Conservation (phyloP, 768 basidiomycete genomes). For the Lentinus brumalis region DNA sequence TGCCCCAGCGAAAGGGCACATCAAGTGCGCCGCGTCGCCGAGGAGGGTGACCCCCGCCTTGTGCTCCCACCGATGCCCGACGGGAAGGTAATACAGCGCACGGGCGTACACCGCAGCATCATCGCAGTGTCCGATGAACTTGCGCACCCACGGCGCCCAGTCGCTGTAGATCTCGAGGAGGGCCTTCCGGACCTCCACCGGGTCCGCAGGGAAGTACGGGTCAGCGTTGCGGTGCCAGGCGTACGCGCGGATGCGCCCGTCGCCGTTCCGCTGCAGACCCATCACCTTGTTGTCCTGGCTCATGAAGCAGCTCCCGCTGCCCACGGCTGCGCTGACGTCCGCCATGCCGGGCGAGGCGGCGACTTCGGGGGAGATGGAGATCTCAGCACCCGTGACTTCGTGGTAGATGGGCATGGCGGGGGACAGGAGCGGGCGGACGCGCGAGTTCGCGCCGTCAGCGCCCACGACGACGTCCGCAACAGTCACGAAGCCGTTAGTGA, state of each 20-base stretch:
- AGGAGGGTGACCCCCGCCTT: slow-evolving; percentile 5
- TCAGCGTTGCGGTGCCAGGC: slow-evolving; percentile 8
- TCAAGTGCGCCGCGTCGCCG: slow-evolving; percentile 39
- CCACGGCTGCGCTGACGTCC: slow-evolving; percentile 23
- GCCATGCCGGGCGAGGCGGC: neutral
- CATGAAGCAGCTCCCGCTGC: slow-evolving; percentile 32
- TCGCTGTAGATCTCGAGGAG: slow-evolving; percentile 2
- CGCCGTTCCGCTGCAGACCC: slow-evolving; percentile 36
- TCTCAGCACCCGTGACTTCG: slow-evolving; percentile 27
- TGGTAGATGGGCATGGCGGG: slow-evolving; percentile 35
- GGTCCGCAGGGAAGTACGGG: slow-evolving; percentile 6
- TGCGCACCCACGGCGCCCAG: slow-evolving; percentile 19
- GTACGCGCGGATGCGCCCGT: slow-evolving; percentile 21
- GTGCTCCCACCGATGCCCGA: slow-evolving; percentile 15
- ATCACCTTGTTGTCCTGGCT: slow-evolving; percentile 30
- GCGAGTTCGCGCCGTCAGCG: slow-evolving; percentile 44
- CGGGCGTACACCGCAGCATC: slow-evolving; percentile 11
- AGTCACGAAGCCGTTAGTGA: neutral
- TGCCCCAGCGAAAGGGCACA: slow-evolving; percentile 39
- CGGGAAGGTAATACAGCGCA: slow-evolving; percentile 16
- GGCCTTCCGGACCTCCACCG: slow-evolving; percentile 10
- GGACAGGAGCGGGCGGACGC: slow-evolving; percentile 37
- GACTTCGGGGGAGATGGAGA: slow-evolving; percentile 25
- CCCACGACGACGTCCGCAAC: slow-evolving; percentile 33
- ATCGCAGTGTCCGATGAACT: slow-evolving; percentile 7